A percentile compares a stretch with the other conserved stretches of the same genome.
These are phyloP conservation scores for Coriaria nepalensis DNA, from an alignment of 306 rosid species.

Conservation along the genomic window DNA sequence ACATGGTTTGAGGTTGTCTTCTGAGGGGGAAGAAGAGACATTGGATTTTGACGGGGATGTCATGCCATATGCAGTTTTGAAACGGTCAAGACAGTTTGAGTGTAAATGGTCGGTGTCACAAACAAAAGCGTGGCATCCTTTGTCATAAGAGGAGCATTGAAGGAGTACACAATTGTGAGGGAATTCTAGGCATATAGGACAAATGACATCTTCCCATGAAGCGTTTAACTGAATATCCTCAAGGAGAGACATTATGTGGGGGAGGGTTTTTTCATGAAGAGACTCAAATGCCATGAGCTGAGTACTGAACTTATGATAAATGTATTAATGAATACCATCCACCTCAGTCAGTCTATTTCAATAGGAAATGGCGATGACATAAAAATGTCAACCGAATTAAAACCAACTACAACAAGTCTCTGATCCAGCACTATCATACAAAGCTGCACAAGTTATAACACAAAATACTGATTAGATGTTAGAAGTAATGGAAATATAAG, in stretches of 20 bases:
- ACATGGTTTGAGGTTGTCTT: slow-evolving; percentile 37
- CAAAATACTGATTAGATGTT: no score
- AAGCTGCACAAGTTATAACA: no score
- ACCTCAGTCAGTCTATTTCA: neutral
- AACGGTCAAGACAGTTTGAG: slow-evolving; percentile 90
- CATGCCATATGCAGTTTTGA: slow-evolving; percentile 52
- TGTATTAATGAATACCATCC: slow-evolving; percentile 8
- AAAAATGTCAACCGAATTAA: no score
- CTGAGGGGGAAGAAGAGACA: slow-evolving; percentile 24
- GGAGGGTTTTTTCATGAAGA: slow-evolving; percentile 14
- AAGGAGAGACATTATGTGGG: slow-evolving; percentile 11
- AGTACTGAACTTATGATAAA: neutral
- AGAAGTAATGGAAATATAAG: no score
- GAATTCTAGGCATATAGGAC: slow-evolving; percentile 91
- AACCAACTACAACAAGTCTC: no score
- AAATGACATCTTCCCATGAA: slow-evolving; percentile 58
- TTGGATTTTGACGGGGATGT: slow-evolving; percentile 33
- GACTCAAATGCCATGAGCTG: slow-evolving; percentile 14
- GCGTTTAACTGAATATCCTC: slow-evolving; percentile 36
- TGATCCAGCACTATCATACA: no score
- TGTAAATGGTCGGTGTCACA: slow-evolving; percentile 80
- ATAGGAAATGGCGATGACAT: no score
- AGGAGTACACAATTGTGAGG: slow-evolving; percentile 89
- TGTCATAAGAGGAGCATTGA: slow-evolving; percentile 67
- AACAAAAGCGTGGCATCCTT: slow-evolving; percentile 79